phyloP scores from a whole-genome alignment of 257 asterid genomes.

The Lithospermum erythrorhizon region DNA sequence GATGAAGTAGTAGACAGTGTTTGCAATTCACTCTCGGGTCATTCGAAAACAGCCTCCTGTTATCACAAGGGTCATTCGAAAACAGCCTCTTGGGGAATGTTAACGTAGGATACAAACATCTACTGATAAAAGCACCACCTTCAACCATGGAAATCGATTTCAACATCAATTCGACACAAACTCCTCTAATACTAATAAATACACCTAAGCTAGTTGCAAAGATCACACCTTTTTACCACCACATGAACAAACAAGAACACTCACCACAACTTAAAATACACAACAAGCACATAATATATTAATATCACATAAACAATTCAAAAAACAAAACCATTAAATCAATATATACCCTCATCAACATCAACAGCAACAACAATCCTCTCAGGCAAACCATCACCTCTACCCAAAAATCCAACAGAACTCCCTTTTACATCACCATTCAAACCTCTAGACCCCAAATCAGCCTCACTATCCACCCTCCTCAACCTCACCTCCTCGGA shows the following conservation, averaged over 20 bases:
- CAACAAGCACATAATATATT: too few relatives aligned
- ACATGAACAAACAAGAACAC: not conserved
- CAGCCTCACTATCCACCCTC: conserved; percentile 15
- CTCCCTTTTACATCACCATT: conserved; percentile 20
- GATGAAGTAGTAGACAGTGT: too few relatives aligned
- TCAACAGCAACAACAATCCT: conserved; percentile 66
- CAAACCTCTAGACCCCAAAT: conserved; percentile 12
- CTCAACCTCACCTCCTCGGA: conserved; percentile 12
- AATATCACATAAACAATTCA: not conserved
- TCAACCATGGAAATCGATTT: too few relatives aligned
- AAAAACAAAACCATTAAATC: not conserved
- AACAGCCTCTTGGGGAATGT: too few relatives aligned
- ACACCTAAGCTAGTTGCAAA: too few relatives aligned
- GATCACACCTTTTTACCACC: too few relatives aligned
- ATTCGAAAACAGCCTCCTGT: too few relatives aligned
- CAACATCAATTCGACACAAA: not conserved
- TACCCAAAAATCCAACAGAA: conserved; percentile 16
- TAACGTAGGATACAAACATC: not conserved
- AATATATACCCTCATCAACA: conserved; percentile 69
- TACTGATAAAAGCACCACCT: not conserved
- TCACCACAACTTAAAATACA: not conserved
- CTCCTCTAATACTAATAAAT: too few relatives aligned
- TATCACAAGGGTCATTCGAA: too few relatives aligned
- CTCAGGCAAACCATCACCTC: conserved; percentile 20
- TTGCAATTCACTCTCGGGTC: too few relatives aligned